phyloP scores from a whole-genome alignment of 345 rosid genomes.

The Hypericum perforatum region DNA sequence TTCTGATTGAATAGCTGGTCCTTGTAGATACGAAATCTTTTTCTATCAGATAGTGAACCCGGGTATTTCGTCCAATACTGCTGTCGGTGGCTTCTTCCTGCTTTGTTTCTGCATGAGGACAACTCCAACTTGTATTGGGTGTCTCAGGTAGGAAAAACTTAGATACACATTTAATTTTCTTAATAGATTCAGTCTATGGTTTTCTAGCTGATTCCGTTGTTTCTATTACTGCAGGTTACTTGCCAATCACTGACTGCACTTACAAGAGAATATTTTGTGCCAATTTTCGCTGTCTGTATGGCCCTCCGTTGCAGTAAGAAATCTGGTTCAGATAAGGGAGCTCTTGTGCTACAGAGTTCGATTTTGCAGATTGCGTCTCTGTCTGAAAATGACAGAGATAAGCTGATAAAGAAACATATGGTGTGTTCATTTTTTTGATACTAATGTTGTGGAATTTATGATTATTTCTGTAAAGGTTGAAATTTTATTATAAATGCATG shows the following conservation, averaged over 20 bases:
- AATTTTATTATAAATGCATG: too few relatives aligned
- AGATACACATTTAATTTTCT: background rate
- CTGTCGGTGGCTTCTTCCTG: slow-evolving; percentile 89
- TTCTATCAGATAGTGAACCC: slow-evolving; percentile 56
- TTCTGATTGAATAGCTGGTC: slow-evolving; percentile 7
- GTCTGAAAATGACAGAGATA: slow-evolving; percentile 75
- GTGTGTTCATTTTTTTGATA: slow-evolving; percentile 24
- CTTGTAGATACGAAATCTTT: slow-evolving; percentile 58
- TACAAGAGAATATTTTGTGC: slow-evolving; percentile 65
- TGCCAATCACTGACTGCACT: slow-evolving; percentile 47
- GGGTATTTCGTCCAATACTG: slow-evolving; percentile 65
- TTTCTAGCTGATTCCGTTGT: slow-evolving; percentile 10
- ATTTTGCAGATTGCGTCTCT: slow-evolving; percentile 53
- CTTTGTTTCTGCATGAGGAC: slow-evolving; percentile 55
- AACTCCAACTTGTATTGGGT: slow-evolving; percentile 55
- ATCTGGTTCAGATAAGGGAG: slow-evolving; percentile 52
- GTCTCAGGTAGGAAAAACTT: slow-evolving; percentile 46
- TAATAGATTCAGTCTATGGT: background rate
- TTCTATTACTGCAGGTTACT: slow-evolving; percentile 45
- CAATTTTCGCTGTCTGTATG: slow-evolving; percentile 77
- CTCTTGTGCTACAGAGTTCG: slow-evolving; percentile 55
- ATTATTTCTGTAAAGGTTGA: too few relatives aligned
- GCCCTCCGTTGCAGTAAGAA: slow-evolving; percentile 59
- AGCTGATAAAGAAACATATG: slow-evolving; percentile 75
- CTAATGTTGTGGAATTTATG: background rate